Conservation (phyloP, 768 basidiomycete genomes). For the Calocera cornea region DNA sequence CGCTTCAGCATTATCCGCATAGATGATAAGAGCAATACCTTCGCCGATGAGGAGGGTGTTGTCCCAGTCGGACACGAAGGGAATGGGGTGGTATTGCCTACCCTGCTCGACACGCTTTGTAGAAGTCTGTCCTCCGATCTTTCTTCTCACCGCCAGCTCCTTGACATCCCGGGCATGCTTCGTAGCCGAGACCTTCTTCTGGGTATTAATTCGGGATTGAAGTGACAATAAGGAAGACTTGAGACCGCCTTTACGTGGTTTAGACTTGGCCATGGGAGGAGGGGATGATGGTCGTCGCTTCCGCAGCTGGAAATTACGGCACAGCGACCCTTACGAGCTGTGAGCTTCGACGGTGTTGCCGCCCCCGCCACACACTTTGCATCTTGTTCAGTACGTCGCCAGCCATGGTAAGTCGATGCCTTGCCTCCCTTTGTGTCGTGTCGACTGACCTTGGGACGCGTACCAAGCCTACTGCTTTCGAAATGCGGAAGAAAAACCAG, state of each 20-base stretch:
- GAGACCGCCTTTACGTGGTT: background rate
- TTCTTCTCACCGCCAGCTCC: background rate
- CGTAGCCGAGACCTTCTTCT: background rate
- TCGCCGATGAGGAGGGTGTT: conserved; percentile 60
- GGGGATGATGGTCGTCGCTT: background rate
- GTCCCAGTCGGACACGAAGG: conserved; percentile 16
- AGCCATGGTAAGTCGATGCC: conserved; percentile 16
- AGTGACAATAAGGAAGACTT: background rate
- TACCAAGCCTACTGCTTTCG: conserved; percentile 35
- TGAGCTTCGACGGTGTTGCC: too few species aligned
- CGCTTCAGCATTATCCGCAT: background rate
- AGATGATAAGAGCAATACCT: conserved; percentile 31
- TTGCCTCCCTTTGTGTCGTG: conserved; percentile 18
- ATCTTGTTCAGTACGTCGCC: too few species aligned
- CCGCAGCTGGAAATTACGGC: background rate
- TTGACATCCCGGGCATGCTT: background rate
- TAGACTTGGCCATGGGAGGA: background rate
- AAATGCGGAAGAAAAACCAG: conserved; percentile 64
- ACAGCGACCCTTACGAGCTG: too few species aligned
- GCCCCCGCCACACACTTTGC: too few species aligned
- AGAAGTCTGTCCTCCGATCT: background rate
- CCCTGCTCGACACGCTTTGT: background rate
- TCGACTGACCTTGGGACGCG: conserved; percentile 21
- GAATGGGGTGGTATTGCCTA: conserved; percentile 1
- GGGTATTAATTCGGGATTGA: background rate